A percentile compares a stretch with the other conserved stretches of the same genome.
Evolutionary conservation across 2,329 filamentous ascomycete species (phyloP).

Genomic region (Trichoderma guizhouense): DNA sequence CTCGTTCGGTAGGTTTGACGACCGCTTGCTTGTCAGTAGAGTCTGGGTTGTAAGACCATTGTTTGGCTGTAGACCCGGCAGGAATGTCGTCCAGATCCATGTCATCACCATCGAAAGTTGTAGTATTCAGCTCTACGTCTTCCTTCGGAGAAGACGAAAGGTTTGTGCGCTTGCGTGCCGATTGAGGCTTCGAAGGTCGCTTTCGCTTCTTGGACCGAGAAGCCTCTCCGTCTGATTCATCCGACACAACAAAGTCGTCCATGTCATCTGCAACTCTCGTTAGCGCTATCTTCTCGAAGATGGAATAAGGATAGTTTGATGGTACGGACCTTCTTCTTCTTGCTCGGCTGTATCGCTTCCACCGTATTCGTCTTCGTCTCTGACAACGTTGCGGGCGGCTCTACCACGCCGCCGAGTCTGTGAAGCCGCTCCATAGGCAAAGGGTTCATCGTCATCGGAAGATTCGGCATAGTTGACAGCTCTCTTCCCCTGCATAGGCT

Average conservation of each 20-base stretch:
- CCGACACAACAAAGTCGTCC: slow-evolving; percentile 82
- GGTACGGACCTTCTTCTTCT: slow-evolving; percentile 55
- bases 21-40: slow-evolving; percentile 39
- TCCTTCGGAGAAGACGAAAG: slow-evolving; percentile 40
- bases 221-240: slow-evolving; percentile 71
- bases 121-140: slow-evolving; percentile 39
- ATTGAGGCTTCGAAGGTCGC: slow-evolving; percentile 51
- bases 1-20: slow-evolving; percentile 31
- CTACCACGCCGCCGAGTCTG: slow-evolving; percentile 40
- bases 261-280: slow-evolving; percentile 57
- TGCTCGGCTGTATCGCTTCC: slow-evolving; percentile 60
- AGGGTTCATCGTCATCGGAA: slow-evolving; percentile 74
- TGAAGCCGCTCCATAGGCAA: slow-evolving; percentile 44
- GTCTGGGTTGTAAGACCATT: slow-evolving; percentile 69
- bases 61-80: slow-evolving; percentile 68
- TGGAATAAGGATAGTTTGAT: too few relatives aligned
- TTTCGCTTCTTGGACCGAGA: slow-evolving; percentile 70
- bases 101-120: slow-evolving; percentile 41
- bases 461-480: slow-evolving; percentile 80
- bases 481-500: slow-evolving; percentile 45
- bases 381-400: slow-evolving; percentile 56
- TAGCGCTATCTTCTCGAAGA: neutral
- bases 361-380: slow-evolving; percentile 66
- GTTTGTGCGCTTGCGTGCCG: slow-evolving; percentile 61
- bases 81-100: slow-evolving; percentile 52